Evolutionary conservation across 306 rosid species (phyloP).

Genomic region (Dalbergia cochinchinensis): DNA sequence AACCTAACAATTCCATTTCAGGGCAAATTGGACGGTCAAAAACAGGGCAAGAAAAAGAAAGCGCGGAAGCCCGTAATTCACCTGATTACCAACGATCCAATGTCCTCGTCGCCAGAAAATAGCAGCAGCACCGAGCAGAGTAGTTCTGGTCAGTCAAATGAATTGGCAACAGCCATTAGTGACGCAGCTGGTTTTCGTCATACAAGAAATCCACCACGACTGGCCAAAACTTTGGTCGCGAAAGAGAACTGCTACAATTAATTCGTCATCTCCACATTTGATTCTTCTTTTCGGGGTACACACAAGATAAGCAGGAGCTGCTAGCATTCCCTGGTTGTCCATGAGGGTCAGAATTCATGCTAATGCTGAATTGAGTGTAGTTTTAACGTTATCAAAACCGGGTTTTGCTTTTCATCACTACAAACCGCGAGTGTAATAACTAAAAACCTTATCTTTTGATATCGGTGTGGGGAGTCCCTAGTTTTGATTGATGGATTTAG

Average conservation of each 20-base stretch:
- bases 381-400: background rate
- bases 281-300: background rate
- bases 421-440: background rate
- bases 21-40: conserved; percentile 54
- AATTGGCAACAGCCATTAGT: conserved; percentile 30
- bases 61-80: conserved; percentile 56
- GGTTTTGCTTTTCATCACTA: conserved; percentile 1
- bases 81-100: conserved; percentile 55
- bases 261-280: conserved; percentile 7
- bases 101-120: conserved; percentile 55
- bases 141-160: conserved; percentile 33
- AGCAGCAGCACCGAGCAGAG: conserved; percentile 26
- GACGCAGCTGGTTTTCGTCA: conserved; percentile 38
- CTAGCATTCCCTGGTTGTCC: conserved; percentile 27
- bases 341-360: conserved; percentile 14
- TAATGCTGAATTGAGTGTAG: conserved; percentile 31
- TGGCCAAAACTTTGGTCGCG: conserved; percentile 14
- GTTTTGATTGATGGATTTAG: background rate
- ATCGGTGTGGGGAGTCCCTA: background rate
- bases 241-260: conserved; percentile 32
- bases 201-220: conserved; percentile 33
- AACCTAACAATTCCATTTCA: conserved; percentile 43
- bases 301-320: background rate
- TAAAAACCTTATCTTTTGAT: background rate
- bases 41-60: conserved; percentile 58